A percentile compares a stretch with the other conserved stretches of the same genome.
These are phyloP conservation scores for Lachancea meyersii DNA, from an alignment of 805 yeast species.

Conservation along the genomic window DNA sequence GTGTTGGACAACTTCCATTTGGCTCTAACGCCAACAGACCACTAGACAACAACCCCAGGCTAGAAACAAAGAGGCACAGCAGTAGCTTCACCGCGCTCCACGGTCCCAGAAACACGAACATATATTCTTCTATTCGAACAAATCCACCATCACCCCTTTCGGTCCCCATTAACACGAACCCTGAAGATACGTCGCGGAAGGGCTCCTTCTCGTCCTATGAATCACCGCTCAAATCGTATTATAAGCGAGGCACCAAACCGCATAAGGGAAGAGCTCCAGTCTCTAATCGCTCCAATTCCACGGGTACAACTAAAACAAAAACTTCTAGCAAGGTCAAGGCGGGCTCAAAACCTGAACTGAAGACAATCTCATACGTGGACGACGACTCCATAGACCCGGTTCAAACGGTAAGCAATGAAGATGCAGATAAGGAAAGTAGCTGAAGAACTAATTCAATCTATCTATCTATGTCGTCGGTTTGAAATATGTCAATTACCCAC, in stretches of 20 bases:
- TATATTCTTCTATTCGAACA: constrained; percentile 2
- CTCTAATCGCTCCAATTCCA: constrained; percentile 1
- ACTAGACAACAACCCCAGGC: not conserved
- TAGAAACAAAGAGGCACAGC: constrained; percentile 7
- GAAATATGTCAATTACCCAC: not conserved
- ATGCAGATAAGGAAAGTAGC: not conserved
- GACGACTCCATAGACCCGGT: constrained; percentile 4
- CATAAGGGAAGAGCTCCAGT: constrained; percentile 1
- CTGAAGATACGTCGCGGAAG: constrained; percentile 3
- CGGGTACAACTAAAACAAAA: not conserved
- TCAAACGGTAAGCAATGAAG: not conserved
- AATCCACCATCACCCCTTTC: constrained; percentile 10
- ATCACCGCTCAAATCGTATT: constrained; percentile 6
- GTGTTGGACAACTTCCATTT: constrained; percentile 18
- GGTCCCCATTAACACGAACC: constrained; percentile 5
- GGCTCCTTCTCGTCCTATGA: constrained; percentile 8
- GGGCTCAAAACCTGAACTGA: constrained; percentile 1
- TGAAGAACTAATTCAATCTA: not conserved
- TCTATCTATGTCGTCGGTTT: not conserved
- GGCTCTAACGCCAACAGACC: not conserved
- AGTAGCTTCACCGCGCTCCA: constrained; percentile 7
- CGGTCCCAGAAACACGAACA: not conserved
- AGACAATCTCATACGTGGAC: not conserved
- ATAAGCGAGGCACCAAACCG: constrained; percentile 3
- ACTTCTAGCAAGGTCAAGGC: not conserved